Conservation (phyloP, 345 rosid genomes). For the Raphanus sativus region DNA sequence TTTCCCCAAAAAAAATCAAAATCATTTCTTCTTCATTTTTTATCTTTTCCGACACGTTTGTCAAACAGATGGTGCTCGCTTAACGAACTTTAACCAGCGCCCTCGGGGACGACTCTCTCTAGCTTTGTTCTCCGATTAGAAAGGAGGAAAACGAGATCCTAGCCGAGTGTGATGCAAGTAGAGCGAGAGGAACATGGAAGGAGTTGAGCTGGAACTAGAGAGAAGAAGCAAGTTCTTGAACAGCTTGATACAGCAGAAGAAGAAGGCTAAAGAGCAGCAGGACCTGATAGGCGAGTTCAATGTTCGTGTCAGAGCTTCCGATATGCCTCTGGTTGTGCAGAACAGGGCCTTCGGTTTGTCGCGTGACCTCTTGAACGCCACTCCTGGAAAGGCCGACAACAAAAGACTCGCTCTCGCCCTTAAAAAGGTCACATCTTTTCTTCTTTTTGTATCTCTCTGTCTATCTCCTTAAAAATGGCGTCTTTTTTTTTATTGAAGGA, state of each 20-base stretch:
- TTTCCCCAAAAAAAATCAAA: not conserved
- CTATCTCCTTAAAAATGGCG: conserved; percentile 3
- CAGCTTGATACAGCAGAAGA: conserved; percentile 90
- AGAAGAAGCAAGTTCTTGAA: conserved; percentile 84
- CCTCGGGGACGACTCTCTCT: not conserved
- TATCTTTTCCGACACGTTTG: conserved; percentile 28
- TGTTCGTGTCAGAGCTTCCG: conserved; percentile 80
- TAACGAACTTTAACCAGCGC: conserved; percentile 4
- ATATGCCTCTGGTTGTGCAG: conserved; percentile 75
- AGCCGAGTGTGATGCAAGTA: conserved; percentile 39
- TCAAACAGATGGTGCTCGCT: conserved; percentile 40
- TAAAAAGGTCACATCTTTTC: conserved; percentile 69
- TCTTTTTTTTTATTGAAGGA: no score
- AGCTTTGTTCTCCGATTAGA: conserved; percentile 20
- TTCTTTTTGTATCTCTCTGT: not conserved
- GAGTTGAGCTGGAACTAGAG: conserved; percentile 85
- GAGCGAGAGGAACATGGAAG: conserved; percentile 49
- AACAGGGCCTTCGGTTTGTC: conserved; percentile 72
- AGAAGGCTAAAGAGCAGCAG: conserved; percentile 70
- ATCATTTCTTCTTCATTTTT: not conserved
- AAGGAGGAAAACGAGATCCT: not conserved
- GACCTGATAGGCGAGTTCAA: conserved; percentile 54
- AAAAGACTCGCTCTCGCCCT: conserved; percentile 86
- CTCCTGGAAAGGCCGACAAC: conserved; percentile 76
- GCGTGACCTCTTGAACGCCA: conserved; percentile 75